Percentiles rank a stretch among this genome's conserved stretches.
Evolutionary conservation across 805 yeast species (phyloP).

Genomic region (Starmerella davenportii): DNA sequence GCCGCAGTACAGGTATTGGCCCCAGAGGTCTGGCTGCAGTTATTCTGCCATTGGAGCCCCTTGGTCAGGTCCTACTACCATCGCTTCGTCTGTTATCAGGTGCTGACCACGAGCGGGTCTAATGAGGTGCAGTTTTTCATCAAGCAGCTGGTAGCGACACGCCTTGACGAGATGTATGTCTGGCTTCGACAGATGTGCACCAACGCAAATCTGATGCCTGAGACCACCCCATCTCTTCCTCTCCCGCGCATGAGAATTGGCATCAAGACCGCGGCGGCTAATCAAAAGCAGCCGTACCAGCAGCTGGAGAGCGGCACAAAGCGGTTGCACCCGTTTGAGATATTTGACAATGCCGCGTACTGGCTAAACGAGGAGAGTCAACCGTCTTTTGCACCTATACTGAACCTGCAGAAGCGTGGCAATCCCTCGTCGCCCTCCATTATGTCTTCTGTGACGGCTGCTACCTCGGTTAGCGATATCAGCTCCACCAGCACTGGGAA

Average conservation of each 20-base stretch:
- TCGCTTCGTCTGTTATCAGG: slow-evolving; percentile 51
- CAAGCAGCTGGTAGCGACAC: background rate
- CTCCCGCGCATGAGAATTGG: slow-evolving; percentile 19
- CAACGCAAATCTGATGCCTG: slow-evolving; percentile 5
- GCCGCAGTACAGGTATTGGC: slow-evolving; percentile 39
- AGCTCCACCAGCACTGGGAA: background rate
- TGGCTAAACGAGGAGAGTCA: slow-evolving; percentile 4
- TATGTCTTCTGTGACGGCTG: no score
- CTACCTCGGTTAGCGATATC: background rate
- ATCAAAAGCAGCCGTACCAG: slow-evolving; percentile 13
- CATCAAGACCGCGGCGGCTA: slow-evolving; percentile 6
- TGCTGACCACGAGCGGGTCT: slow-evolving; percentile 18
- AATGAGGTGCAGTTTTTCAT: background rate
- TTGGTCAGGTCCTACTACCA: slow-evolving; percentile 51
- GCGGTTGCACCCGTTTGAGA: slow-evolving; percentile 23
- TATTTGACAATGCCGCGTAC: slow-evolving; percentile 25
- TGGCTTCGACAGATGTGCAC: background rate
- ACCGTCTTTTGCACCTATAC: background rate
- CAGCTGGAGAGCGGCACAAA: slow-evolving; percentile 8
- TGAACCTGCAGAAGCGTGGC: background rate
- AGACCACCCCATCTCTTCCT: slow-evolving; percentile 18
- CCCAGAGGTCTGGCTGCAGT: slow-evolving; percentile 33
- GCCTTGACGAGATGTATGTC: background rate
- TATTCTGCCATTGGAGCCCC: slow-evolving; percentile 67
- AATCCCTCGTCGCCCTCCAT: background rate